Evolutionary conservation across 129 eudicot species (phyloP).

Genomic region (Logfia minima): DNA sequence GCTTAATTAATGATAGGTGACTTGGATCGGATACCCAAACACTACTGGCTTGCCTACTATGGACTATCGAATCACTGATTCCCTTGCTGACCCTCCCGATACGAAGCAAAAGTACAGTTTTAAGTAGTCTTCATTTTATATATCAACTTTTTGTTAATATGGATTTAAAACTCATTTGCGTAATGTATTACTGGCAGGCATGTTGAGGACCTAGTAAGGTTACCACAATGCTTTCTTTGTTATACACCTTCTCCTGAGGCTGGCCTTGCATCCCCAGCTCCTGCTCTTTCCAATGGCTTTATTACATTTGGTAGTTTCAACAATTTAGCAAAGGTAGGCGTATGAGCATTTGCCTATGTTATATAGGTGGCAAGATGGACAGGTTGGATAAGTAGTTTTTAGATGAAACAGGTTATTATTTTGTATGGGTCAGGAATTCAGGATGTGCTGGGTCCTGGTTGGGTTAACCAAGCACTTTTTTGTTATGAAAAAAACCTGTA

Average conservation of each 20-base stretch:
- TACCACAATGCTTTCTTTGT: constrained; percentile 87
- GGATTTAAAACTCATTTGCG: constrained; percentile 15
- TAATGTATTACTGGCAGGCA: constrained; percentile 56
- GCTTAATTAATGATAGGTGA: constrained; percentile 59
- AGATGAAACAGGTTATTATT: neutral
- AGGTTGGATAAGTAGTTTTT: neutral
- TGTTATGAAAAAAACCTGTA: neutral
- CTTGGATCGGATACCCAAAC: constrained; percentile 98
- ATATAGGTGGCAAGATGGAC: neutral
- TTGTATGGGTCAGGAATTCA: neutral
- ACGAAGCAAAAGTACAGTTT: constrained; percentile 67
- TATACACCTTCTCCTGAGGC: constrained; percentile 97
- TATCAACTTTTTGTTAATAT: constrained; percentile 15
- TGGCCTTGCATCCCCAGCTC: constrained; percentile 80
- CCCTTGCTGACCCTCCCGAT: constrained; percentile 84
- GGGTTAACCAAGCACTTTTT: neutral
- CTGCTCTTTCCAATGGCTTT: constrained; percentile 86
- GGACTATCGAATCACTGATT: constrained; percentile 88
- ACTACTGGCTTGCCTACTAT: constrained; percentile 96
- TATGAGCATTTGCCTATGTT: constrained; percentile 2
- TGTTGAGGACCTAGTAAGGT: constrained; percentile 82
- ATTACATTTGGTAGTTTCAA: constrained; percentile 94
- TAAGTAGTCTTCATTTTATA: neutral
- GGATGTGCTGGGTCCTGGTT: neutral
- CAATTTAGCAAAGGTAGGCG: constrained; percentile 90